phyloP scores from a whole-genome alignment of 208 protist genomes.

The Leishmania martiniquensis region DNA sequence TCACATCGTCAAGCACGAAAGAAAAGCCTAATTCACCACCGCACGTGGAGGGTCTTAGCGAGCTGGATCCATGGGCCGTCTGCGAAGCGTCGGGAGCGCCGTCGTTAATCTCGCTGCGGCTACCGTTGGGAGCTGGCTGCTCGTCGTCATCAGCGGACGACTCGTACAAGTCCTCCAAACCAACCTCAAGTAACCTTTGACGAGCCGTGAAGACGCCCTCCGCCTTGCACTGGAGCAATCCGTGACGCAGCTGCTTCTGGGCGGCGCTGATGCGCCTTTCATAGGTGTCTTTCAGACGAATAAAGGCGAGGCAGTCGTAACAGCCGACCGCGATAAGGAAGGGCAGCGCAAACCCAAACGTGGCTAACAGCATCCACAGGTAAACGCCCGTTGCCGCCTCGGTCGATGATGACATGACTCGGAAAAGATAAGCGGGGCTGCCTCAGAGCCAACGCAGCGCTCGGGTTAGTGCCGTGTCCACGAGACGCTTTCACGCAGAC shows the following conservation, averaged over 20 bases:
- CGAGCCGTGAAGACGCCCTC: neutral
- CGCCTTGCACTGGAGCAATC: slow-evolving; percentile 4
- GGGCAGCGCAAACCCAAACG: slow-evolving; percentile 14
- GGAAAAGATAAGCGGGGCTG: neutral
- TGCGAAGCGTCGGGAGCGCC: neutral
- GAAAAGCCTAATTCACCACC: neutral
- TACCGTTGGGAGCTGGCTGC: neutral
- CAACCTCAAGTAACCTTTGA: neutral
- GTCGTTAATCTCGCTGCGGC: neutral
- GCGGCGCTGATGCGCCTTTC: slow-evolving; percentile 6
- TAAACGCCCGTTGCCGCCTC: neutral
- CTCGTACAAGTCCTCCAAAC: slow-evolving; percentile 1
- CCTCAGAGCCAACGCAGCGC: neutral
- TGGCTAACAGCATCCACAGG: neutral
- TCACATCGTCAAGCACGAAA: neutral
- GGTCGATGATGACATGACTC: slow-evolving; percentile 2
- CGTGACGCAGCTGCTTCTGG: slow-evolving; percentile 4
- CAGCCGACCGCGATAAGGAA: slow-evolving; percentile 6
- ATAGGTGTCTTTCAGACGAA: slow-evolving; percentile 5
- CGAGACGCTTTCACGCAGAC: neutral
- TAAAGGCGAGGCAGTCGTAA: slow-evolving; percentile 10
- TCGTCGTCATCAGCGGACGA: neutral
- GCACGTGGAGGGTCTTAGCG: neutral
- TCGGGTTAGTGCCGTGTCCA: neutral
- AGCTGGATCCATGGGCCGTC: neutral